Evolutionary conservation across 2,329 filamentous ascomycete genomes (phyloP).

Genomic region (Fusarium sp.): DNA sequence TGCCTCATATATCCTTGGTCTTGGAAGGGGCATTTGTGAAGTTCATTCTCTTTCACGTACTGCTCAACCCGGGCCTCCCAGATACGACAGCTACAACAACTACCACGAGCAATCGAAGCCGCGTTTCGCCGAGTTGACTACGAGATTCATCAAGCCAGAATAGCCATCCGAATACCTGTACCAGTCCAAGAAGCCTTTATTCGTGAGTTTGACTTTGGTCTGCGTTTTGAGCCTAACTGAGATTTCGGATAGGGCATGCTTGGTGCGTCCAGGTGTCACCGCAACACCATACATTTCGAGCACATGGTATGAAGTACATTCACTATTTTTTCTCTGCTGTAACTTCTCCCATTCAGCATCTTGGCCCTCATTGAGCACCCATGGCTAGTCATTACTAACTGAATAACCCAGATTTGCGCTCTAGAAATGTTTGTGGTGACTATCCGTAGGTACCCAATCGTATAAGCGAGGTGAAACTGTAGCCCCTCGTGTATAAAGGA

Average conservation of each 20-base stretch:
- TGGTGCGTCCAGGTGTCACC: background rate
- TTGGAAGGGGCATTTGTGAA: too few species aligned
- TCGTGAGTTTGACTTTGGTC: background rate
- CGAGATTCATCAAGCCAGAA: fast-evolving
- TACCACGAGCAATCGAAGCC: fast-evolving
- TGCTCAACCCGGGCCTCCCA: background rate
- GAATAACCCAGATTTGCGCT: too few species aligned
- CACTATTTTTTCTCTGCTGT: background rate
- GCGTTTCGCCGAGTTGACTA: background rate
- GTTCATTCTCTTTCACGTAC: too few species aligned
- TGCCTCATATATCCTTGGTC: too few species aligned
- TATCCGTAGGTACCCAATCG: too few species aligned
- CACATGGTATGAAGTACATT: background rate
- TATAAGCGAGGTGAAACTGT: too few species aligned
- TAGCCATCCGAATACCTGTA: background rate
- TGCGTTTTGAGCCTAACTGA: background rate
- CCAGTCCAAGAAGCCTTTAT: fast-evolving
- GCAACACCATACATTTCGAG: background rate
- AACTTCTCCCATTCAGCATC: background rate
- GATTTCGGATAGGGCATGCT: background rate
- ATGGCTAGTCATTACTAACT: too few species aligned
- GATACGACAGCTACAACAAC: background rate
- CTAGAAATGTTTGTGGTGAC: too few species aligned
- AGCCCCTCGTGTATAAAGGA: too few species aligned
- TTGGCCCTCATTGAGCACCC: too few species aligned